Evolutionary conservation across 1,284 basidiomycete species (phyloP), one percentile per base, ranked within the genome.

Genomic region (Ganoderma lucidum): DNA sequence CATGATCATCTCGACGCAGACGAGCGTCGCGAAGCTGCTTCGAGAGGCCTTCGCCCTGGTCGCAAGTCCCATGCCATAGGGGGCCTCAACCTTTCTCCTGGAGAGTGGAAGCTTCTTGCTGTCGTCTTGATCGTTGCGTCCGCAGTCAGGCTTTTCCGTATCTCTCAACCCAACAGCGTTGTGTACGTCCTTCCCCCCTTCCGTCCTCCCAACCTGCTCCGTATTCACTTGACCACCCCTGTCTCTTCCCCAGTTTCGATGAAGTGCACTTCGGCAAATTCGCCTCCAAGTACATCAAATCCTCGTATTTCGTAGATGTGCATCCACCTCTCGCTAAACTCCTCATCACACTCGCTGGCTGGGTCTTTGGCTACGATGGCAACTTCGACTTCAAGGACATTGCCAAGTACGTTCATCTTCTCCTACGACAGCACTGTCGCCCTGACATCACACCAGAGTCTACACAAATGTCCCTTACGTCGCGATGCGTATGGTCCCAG

Each of bases 241-340:
- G 55, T 28, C 8, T 12, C 32, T 39, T 14, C 53, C 15, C 10
- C 76, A 97, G 96, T 23, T 98, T 98, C 79, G 96, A 98, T 78
- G 96, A 98, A 81, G 96, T 98, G 0, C 96, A 98, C 80, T 98
- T 98, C 81, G 96, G 96, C 70, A 97, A 97, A 79, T 97, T 98
- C 78, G 94, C 96, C 1, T 88, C 90, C 65, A 96, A 95, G 76
- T 97, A 95, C 80, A 94, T 97, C 85, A 94, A 95, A 81, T 94
- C 93, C 17, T 88, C 90, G 64, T 97, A 96, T 83, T 95, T 96
- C 82, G 90, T 99, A 81, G 98, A 99, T 78, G 97, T 99, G 1
- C 97, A 99, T 79, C 97, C 98, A 0, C 98, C 98, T 1, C 85
- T 99, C 6, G 97, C 97, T 41, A 99, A 99, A 79, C 87, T 99